Evolutionary conservation across 1,284 basidiomycete species (phyloP).

Genomic region (Peniophora sp.): DNA sequence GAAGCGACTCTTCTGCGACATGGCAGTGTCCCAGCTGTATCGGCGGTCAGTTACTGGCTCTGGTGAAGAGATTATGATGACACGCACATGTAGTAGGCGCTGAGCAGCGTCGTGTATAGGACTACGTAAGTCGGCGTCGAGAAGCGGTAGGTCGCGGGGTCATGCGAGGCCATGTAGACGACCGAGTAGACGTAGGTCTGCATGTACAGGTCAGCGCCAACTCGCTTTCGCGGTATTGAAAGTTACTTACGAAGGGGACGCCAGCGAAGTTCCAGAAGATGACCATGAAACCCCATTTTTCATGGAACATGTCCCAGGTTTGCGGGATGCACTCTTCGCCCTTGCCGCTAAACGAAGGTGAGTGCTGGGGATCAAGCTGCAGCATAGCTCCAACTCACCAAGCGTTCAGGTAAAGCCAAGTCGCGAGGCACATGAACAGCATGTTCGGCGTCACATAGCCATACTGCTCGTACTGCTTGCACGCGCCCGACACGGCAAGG

Average conservation of each 20-base stretch:
- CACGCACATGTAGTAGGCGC: slow-evolving; percentile 78
- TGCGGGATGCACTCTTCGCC: slow-evolving; percentile 98
- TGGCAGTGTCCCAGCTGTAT: slow-evolving; percentile 82
- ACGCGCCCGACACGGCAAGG: slow-evolving; percentile 85
- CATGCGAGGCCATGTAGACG: slow-evolving; percentile 96
- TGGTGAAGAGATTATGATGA: neutral
- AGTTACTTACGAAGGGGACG: slow-evolving; percentile 64
- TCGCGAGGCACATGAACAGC: slow-evolving; percentile 95
- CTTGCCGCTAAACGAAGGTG: slow-evolving; percentile 44
- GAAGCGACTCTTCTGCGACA: slow-evolving; percentile 97
- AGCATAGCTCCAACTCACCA: slow-evolving; percentile 45
- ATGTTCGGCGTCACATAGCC: slow-evolving; percentile 97
- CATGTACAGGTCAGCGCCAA: slow-evolving; percentile 19
- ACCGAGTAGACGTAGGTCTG: slow-evolving; percentile 95
- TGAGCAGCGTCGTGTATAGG: slow-evolving; percentile 70
- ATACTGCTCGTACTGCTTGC: slow-evolving; percentile 91
- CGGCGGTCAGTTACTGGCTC: slow-evolving; percentile 4
- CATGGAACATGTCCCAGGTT: slow-evolving; percentile 99
- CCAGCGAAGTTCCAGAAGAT: slow-evolving; percentile 99
- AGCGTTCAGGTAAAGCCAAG: slow-evolving; percentile 94
- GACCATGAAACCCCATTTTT: slow-evolving; percentile 95
- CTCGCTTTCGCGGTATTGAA: neutral
- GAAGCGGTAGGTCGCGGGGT: slow-evolving; percentile 84
- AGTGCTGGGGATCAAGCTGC: neutral
- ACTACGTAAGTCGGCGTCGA: slow-evolving; percentile 68